Conservation (phyloP, 2,329 filamentous ascomycete species). For the Pestalotiopsis sp. region DNA sequence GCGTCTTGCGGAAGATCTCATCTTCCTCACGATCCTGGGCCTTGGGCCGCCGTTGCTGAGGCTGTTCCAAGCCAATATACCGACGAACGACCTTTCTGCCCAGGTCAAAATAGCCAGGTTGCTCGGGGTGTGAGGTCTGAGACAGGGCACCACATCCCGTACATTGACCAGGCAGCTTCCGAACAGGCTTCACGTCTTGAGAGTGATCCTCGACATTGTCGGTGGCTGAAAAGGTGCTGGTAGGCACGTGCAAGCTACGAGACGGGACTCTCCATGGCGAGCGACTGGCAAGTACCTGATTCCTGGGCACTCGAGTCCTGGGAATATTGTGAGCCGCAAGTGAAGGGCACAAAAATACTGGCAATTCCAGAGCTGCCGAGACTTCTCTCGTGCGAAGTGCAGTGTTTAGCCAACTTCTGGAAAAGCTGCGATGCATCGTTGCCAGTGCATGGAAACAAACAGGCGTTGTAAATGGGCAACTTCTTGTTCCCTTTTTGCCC, state of each 20-base stretch:
- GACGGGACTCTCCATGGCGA: constrained; percentile 24
- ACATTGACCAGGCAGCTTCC: constrained; percentile 58
- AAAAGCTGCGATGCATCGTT: constrained; percentile 47
- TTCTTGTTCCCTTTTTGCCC: not conserved
- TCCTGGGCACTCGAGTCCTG: constrained; percentile 12
- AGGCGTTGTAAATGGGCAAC: not conserved
- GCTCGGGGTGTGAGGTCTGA: constrained; percentile 53
- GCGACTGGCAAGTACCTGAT: constrained; percentile 14
- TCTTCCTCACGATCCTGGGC: constrained; percentile 41
- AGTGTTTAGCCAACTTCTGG: constrained; percentile 45
- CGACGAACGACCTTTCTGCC: constrained; percentile 52
- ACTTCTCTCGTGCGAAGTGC: constrained; percentile 45
- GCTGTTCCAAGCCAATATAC: constrained; percentile 44
- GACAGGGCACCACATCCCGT: constrained; percentile 67
- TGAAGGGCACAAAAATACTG: constrained; percentile 52
- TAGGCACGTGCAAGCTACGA: constrained; percentile 32
- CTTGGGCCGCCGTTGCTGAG: constrained; percentile 17
- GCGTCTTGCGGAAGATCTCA: constrained; percentile 47
- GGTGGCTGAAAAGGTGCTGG: constrained; percentile 14
- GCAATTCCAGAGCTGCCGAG: constrained; percentile 40
- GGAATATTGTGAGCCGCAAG: constrained; percentile 30
- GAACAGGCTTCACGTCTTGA: constrained; percentile 11
- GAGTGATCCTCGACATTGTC: not conserved
- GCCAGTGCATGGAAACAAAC: not conserved
- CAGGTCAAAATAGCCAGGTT: constrained; percentile 60